Conservation (phyloP, 495 filamentous ascomycete species). For the Daldinia grandis region DNA sequence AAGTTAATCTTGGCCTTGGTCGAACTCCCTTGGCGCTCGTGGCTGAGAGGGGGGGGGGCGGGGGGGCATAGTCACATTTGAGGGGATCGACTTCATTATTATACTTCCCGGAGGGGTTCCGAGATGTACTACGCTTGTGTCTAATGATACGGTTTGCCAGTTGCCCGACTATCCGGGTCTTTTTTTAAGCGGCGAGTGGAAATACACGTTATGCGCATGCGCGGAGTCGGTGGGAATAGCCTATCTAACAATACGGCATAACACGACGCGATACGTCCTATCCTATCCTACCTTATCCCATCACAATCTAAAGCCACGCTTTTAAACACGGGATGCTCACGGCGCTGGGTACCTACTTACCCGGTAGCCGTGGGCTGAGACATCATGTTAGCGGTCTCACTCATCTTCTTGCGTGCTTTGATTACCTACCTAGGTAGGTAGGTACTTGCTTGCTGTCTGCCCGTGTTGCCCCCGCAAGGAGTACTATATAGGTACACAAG, state of each 20-base stretch:
- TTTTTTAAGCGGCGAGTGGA: not conserved
- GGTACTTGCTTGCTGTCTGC: too few relatives aligned
- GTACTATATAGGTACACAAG: not conserved
- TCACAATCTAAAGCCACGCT: not conserved
- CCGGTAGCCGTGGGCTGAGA: not conserved
- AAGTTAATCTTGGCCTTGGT: not conserved
- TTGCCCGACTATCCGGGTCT: not conserved
- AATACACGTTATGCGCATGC: not conserved
- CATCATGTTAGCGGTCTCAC: not conserved
- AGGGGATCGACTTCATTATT: not conserved
- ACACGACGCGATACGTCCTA: not conserved
- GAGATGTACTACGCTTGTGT: not conserved
- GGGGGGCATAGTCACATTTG: not conserved
- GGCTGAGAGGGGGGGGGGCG: not conserved
- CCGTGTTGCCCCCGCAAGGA: not conserved
- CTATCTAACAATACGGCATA: not conserved
- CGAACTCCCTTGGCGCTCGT: not conserved
- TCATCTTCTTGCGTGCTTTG: not conserved
- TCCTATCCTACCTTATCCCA: not conserved
- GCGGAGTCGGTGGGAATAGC: not conserved
- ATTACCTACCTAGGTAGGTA: not conserved
- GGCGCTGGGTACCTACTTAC: slow-evolving; percentile 3
- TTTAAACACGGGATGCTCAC: not conserved
- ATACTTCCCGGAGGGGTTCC: not conserved
- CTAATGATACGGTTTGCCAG: not conserved